Percentiles rank a stretch among this genome's conserved stretches.
phyloP scores from a whole-genome alignment of 2,329 filamentous ascomycete species.

The Phaeoacremonium minimum region DNA sequence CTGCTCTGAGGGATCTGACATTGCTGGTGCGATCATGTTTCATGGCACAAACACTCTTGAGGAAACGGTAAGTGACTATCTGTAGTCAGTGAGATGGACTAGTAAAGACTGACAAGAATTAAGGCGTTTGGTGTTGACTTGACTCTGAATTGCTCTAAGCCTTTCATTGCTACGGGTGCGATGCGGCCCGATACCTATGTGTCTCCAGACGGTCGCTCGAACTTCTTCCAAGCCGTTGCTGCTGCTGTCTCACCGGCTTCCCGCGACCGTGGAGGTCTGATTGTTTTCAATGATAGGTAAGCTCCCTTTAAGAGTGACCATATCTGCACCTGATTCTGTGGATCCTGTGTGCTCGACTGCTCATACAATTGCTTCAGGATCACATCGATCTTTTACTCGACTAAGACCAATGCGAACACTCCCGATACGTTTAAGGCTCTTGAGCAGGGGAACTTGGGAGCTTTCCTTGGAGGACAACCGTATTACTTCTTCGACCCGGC shows the following conservation, averaged over 20 bases:
- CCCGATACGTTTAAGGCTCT: slow-evolving; percentile 48
- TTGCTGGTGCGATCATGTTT: slow-evolving; percentile 22
- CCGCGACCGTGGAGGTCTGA: slow-evolving; percentile 39
- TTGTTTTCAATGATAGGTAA: slow-evolving; percentile 41
- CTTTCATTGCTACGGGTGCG: slow-evolving; percentile 46
- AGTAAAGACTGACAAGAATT: background rate
- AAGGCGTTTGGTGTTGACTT: slow-evolving; percentile 47
- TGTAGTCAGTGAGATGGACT: background rate
- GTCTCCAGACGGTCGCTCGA: slow-evolving; percentile 48
- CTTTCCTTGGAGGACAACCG: slow-evolving; percentile 46
- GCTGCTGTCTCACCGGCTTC: slow-evolving; percentile 37
- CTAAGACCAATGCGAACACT: slow-evolving; percentile 49
- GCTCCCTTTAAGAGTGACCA: background rate
- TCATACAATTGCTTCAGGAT: slow-evolving; percentile 27
- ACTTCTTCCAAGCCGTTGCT: slow-evolving; percentile 47
- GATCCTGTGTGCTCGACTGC: too few species aligned
- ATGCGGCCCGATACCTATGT: slow-evolving; percentile 52
- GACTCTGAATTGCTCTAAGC: slow-evolving; percentile 46
- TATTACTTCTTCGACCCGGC: slow-evolving; percentile 48
- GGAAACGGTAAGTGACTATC: slow-evolving; percentile 31
- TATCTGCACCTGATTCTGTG: too few species aligned
- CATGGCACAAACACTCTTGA: slow-evolving; percentile 54
- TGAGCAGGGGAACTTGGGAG: slow-evolving; percentile 44
- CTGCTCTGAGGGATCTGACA: slow-evolving; percentile 22
- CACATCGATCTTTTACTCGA: slow-evolving; percentile 44